Percentiles rank a stretch among this genome's conserved stretches.
Conservation (phyloP, 2,329 filamentous ascomycete genomes). For the Hypoxylon rubiginosum region DNA sequence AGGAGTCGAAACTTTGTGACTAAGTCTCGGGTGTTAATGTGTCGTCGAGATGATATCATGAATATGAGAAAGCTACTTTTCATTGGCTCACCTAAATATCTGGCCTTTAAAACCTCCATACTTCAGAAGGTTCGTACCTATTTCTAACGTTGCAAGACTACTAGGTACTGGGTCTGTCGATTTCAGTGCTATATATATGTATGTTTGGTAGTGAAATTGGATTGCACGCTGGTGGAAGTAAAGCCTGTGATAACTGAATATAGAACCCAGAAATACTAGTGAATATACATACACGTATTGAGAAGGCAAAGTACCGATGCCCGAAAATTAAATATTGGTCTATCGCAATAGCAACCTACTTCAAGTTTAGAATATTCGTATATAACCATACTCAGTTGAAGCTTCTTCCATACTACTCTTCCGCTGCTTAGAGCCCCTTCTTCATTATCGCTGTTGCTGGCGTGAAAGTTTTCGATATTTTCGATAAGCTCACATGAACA, state of each 20-base stretch:
- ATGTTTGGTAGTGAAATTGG: too few species aligned
- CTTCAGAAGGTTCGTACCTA: neutral
- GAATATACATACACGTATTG: too few species aligned
- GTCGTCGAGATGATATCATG: conserved; percentile 1
- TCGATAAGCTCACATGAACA: too few species aligned
- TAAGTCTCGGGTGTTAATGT: neutral
- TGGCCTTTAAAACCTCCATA: neutral
- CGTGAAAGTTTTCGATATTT: neutral
- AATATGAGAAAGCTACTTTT: neutral
- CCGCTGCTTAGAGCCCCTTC: neutral
- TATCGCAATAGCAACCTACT: neutral
- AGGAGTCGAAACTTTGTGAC: neutral
- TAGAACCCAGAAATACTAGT: too few species aligned
- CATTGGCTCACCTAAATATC: neutral
- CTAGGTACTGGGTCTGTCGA: neutral
- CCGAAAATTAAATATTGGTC: neutral
- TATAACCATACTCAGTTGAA: neutral
- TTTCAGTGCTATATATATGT: neutral
- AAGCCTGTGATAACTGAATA: too few species aligned
- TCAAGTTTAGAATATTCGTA: neutral
- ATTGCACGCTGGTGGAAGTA: neutral
- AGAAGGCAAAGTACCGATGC: neutral
- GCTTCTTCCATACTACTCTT: neutral
- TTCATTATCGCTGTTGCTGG: neutral
- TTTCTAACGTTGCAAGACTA: neutral